A percentile compares a stretch with the other conserved stretches of the same genome.
Conservation (phyloP, 176 grass and related monocot species). For the Urochloa ruziziensis region DNA sequence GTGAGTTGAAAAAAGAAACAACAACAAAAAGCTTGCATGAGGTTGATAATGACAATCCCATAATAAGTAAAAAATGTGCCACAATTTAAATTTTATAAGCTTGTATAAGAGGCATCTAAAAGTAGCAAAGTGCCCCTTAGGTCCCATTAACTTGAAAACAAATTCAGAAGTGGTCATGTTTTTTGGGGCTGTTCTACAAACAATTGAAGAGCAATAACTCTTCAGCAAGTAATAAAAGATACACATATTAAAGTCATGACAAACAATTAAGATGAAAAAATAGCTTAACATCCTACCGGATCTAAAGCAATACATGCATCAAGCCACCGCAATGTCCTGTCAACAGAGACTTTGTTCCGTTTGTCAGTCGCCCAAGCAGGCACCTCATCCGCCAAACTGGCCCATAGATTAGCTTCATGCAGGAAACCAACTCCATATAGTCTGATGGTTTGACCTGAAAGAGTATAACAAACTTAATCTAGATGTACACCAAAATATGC, state of each 20-base stretch:
- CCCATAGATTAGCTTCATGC: conserved; percentile 78
- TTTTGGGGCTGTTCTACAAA: not conserved
- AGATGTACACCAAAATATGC: not conserved
- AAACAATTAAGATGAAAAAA: not conserved
- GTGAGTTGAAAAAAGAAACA: not conserved
- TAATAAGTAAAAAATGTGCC: not conserved
- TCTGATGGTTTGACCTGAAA: conserved; percentile 75
- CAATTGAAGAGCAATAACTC: not conserved
- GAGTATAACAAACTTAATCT: not conserved
- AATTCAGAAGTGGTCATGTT: not conserved
- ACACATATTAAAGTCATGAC: not conserved
- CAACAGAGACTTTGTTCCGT: conserved; percentile 81
- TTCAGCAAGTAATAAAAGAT: not conserved
- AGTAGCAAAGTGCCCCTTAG: not conserved
- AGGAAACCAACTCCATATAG: conserved; percentile 86
- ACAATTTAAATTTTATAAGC: not conserved
- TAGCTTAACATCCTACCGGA: conserved; percentile 37
- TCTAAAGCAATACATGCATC: conserved; percentile 80
- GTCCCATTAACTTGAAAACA: conserved; percentile 8
- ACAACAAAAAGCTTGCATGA: not conserved
- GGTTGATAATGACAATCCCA: not conserved
- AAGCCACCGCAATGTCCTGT: conserved; percentile 88
- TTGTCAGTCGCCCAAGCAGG: conserved; percentile 88
- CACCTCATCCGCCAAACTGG: conserved; percentile 89
- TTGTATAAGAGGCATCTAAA: not conserved